Evolutionary conservation across 139 green algal genomes (phyloP), one percentile per base, ranked within the genome.

Genomic region (Pycnococcus provasolii): DNA sequence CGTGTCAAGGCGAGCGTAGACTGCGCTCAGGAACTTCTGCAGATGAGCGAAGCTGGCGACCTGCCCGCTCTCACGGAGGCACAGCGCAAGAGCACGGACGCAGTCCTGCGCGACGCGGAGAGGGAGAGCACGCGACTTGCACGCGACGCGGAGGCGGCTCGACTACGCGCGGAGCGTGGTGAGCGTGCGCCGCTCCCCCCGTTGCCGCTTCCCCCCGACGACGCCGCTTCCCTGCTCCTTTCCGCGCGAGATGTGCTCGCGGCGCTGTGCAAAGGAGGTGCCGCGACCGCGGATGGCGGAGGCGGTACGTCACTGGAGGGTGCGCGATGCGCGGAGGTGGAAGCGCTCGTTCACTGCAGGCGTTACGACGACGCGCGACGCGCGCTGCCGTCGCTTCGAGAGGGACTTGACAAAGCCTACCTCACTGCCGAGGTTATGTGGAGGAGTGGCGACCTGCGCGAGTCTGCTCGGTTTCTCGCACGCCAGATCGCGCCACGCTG

Each of bases 1-100:
- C 26, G 26, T 26, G 66, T 55, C 53, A 66, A 65, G 54, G 66
- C 58, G n/a, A 26, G 42, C 39, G 58, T 53, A 13, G 26, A 44
- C 39, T 41, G 26, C 13, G 66, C 7, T 3, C 48, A n/a, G 53
- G 53, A 42, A 42, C 4, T 44, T 2, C 26, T 62, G 39, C 42
- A 42, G 54, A 39, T 72, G 53, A 8, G 8, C 6, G 53, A 60
- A 7, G 26, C 26, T 26, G 6, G 6, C 6, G 8, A 60, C 53
- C 15, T 37, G 15, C 41, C 62, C 43, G 3, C 43, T 3, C 40
- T 11, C 40, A 44, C 15, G 9, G 62, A 45, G 39, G 42, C 37
- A 3, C n/a, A n/a, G 62, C 4, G 5, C 3, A 9, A 47, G 9
- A 53, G n/a, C 8, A 26, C 51, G 43, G 62, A 53, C 0, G 42